phyloP scores from a whole-genome alignment of 2,329 filamentous ascomycete species.

The Graphiopsis chlorocephala region DNA sequence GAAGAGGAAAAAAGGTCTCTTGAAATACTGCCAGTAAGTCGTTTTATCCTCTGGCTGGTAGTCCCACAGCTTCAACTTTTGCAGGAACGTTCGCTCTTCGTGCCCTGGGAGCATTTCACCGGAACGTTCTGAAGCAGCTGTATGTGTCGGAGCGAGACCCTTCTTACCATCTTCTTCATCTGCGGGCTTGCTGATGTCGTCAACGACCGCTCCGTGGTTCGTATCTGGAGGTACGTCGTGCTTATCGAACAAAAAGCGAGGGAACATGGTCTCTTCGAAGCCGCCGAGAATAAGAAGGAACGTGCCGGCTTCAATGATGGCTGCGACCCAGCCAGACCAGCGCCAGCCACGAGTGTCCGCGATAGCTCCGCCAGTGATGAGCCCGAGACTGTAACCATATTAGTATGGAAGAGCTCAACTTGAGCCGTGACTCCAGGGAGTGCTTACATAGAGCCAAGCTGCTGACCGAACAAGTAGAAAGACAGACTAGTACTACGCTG shows the following conservation, averaged over 20 bases:
- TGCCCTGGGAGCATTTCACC: constrained; percentile 19
- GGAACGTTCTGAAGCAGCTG: background rate
- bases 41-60: constrained; percentile 37
- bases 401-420: background rate
- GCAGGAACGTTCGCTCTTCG: constrained; percentile 19
- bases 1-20: constrained; percentile 40
- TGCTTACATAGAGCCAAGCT: constrained; percentile 36
- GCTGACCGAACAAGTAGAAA: constrained; percentile 39
- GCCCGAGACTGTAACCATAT: constrained; percentile 23
- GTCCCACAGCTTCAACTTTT: constrained; percentile 26
- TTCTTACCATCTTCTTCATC: constrained; percentile 11
- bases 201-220: background rate
- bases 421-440: background rate
- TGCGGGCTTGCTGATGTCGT: background rate
- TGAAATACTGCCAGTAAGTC: constrained; percentile 41
- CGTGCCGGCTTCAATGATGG: constrained; percentile 27
- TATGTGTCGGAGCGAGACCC: background rate
- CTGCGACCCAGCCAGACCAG: constrained; percentile 33
- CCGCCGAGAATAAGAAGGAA: constrained; percentile 26
- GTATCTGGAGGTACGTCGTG: background rate
- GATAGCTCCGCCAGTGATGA: constrained; percentile 39
- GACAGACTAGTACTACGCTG: constrained; percentile 32
- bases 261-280: constrained; percentile 40
- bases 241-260: constrained; percentile 31
- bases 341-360: constrained; percentile 37